Conservation (phyloP, 2,329 filamentous ascomycete genomes). For the Pseudogymnoascus sp. region DNA sequence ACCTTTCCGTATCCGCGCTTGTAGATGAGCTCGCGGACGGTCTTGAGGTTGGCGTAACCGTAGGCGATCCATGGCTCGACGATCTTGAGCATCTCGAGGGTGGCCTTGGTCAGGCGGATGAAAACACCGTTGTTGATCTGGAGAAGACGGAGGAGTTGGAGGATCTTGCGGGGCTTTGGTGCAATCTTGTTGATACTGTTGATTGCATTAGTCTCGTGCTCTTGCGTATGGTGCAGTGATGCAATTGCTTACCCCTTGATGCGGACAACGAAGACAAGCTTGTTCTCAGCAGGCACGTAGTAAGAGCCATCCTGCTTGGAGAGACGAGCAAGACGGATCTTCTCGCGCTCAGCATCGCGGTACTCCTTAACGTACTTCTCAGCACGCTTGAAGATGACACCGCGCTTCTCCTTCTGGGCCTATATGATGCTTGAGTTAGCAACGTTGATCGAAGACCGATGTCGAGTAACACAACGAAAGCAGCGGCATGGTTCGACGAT, state of each 20-base stretch:
- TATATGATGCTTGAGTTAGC: conserved; percentile 41
- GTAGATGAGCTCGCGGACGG: conserved; percentile 97
- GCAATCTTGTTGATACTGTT: conserved; percentile 99
- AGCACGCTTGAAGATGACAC: conserved; percentile 98
- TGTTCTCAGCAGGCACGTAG: conserved; percentile 90
- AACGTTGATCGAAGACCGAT: conserved; percentile 12
- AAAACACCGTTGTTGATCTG: conserved; percentile 99
- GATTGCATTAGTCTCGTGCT: conserved; percentile 14
- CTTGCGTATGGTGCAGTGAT: conserved; percentile 6
- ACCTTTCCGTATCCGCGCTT: conserved; percentile 99
- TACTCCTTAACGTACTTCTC: conserved; percentile 99
- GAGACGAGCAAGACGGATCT: conserved; percentile 82
- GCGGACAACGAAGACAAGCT: conserved; percentile 94
- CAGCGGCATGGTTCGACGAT: conserved; percentile 20
- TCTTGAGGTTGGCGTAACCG: conserved; percentile 99
- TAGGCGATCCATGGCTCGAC: conserved; percentile 99
- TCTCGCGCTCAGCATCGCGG: conserved; percentile 96
- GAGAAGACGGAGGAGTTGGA: conserved; percentile 97
- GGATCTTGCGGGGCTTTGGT: conserved; percentile 99
- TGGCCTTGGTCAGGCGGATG: conserved; percentile 95
- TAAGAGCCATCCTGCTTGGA: conserved; percentile 89
- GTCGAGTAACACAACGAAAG: conserved; percentile 12
- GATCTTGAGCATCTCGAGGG: conserved; percentile 92
- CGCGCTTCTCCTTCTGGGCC: conserved; percentile 98
- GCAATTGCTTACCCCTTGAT: conserved; percentile 74